Conservation (phyloP, 768 basidiomycete genomes). For the Naganishia kalamii region DNA sequence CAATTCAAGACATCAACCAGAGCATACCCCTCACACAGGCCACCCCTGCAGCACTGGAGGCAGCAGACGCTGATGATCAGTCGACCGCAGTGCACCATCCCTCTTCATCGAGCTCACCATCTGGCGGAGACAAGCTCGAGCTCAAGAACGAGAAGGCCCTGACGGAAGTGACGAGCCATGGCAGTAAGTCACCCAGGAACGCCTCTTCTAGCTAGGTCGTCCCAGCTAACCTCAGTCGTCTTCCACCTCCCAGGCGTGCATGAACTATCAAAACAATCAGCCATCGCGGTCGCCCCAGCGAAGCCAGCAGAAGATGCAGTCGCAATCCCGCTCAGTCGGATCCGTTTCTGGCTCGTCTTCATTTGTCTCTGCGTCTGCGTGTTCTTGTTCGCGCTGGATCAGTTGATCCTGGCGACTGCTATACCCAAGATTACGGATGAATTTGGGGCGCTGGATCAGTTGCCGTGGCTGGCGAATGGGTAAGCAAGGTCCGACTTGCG, state of each 20-base stretch:
- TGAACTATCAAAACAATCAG: not conserved
- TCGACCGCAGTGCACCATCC: not conserved
- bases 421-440: constrained; percentile 41
- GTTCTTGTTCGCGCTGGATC: constrained; percentile 45
- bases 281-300: not conserved
- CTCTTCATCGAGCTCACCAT: not conserved
- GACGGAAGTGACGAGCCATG: not conserved
- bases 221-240: not conserved
- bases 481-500: too few relatives aligned
- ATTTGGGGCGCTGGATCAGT: constrained; percentile 37
- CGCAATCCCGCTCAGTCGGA: constrained; percentile 9
- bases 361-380: constrained; percentile 32
- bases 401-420: constrained; percentile 48
- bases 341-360: constrained; percentile 18
- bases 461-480: constrained; percentile 43
- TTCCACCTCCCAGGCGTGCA: not conserved
- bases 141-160: not conserved
- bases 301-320: not conserved
- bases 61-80: not conserved
- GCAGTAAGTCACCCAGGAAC: too few relatives aligned
- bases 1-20: not conserved
- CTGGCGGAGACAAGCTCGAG: not conserved
- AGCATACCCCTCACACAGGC: not conserved
- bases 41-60: not conserved
- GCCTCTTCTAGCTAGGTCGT: too few relatives aligned